Evolutionary conservation across 164 flowering plant genomes (phyloP), one percentile per base, ranked within the genome.

Genomic region (Platanus orientalis): DNA sequence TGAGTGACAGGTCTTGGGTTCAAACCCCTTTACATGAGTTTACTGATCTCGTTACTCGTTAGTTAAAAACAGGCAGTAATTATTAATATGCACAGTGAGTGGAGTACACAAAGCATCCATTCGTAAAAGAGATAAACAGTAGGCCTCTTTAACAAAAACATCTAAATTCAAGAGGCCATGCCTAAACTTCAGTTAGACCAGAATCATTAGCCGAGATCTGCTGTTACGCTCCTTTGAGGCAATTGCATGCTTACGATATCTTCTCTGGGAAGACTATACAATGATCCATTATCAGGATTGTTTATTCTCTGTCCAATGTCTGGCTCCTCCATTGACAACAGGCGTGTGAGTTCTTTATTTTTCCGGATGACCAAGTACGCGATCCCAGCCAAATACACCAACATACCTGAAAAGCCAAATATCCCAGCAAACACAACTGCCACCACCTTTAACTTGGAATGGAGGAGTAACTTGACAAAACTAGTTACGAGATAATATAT

Each of bases 191-290:
- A 34, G 39, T n/a, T n/a, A 34, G 39, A 34, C 39, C 39, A 34
- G 10, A 10, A 34, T 5, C 39, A 16, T 45, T 71, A 77, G 65
- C 79, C 74, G 25, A 72, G 29, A 49, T 81, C 81, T 36, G 0
- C 56, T 6, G 54, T 44, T 47, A 69, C 27, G 54, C 81, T 70
- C 57, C 76, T 70, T 58, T 77, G 82, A 54, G 97, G 90, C 71
- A 89, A 72, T 67, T 91, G 96, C 93, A 89, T 89, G 79, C 75
- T 79, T 10, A 71, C 88, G 23, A 88, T 81, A 73, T 90, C 96
- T 39, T 87, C 89, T 71, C 93, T 78, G 3, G 93, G 91, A 29
- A 76, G 79, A 53, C 53, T n/a, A 55, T 71, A 56, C 4, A 69
- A 14, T 17, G 79, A 49, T 23, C 67, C 68, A 62, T 69, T 40